phyloP scores from a whole-genome alignment of 2,329 filamentous ascomycete species.

The Capronia epimyces region DNA sequence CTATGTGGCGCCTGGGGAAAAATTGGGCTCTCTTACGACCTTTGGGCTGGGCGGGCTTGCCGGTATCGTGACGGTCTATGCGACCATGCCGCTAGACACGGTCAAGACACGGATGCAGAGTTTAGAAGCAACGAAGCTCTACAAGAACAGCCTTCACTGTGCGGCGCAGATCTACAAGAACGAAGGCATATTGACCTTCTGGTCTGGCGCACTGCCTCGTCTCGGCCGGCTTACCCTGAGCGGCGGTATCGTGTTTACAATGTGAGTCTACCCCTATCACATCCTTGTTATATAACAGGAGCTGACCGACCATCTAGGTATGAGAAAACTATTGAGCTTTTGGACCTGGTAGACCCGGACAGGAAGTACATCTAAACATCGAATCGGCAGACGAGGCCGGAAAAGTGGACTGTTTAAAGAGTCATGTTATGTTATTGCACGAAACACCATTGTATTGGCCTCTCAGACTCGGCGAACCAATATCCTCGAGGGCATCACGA shows the following conservation, averaged over 20 bases:
- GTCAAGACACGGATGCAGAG: constrained; percentile 99
- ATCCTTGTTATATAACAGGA: background rate
- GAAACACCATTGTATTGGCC: background rate
- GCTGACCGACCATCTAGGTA: constrained; percentile 48
- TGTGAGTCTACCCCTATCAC: constrained; percentile 48
- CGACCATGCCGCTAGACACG: constrained; percentile 72
- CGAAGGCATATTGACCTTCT: constrained; percentile 84
- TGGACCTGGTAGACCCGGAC: constrained; percentile 75
- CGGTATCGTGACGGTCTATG: constrained; percentile 78
- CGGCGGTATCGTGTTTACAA: constrained; percentile 95
- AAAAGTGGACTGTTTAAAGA: background rate
- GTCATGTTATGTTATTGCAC: background rate
- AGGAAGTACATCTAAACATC: constrained; percentile 67
- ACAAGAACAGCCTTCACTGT: constrained; percentile 84
- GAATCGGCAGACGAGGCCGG: background rate
- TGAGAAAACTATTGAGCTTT: constrained; percentile 89
- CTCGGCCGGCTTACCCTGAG: constrained; percentile 80
- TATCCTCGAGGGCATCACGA: too few relatives aligned
- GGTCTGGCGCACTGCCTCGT: constrained; percentile 85
- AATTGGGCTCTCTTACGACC: constrained; percentile 78
- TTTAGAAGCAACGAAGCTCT: constrained; percentile 71
- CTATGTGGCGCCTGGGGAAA: constrained; percentile 90
- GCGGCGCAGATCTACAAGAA: constrained; percentile 77
- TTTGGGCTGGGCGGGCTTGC: constrained; percentile 87
- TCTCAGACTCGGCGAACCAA: too few relatives aligned